These are phyloP conservation scores for Trichoderma aggressivum DNA, from an alignment of 2,329 filamentous ascomycete species.

Conservation along the genomic window DNA sequence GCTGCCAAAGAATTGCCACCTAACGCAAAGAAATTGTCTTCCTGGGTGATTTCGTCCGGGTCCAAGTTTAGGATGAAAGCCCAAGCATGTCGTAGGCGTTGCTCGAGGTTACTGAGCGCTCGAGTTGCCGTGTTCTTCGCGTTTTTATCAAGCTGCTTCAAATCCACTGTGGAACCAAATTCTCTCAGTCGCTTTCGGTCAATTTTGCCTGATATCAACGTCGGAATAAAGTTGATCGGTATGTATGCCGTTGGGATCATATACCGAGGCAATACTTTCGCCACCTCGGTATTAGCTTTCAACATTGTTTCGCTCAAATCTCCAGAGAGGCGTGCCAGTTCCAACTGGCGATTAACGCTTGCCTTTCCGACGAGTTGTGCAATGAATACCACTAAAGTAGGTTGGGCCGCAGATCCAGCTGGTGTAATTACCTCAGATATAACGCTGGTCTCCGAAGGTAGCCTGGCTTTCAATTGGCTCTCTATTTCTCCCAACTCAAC, in stretches of 20 bases:
- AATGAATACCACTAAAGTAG: background rate
- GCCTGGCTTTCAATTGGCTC: constrained; percentile 22
- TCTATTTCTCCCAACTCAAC: constrained; percentile 26
- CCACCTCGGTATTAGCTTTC: background rate
- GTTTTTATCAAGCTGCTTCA: background rate
- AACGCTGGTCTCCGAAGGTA: constrained; percentile 38
- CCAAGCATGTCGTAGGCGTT: background rate
- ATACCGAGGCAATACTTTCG: background rate
- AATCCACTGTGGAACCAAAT: background rate
- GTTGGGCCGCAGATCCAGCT: background rate
- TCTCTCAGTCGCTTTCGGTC: background rate
- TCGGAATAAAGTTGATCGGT: background rate
- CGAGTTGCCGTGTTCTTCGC: constrained; percentile 22
- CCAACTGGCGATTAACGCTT: background rate
- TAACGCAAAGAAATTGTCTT: constrained; percentile 40
- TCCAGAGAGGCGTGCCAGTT: too few species aligned
- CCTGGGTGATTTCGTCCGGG: constrained; percentile 24
- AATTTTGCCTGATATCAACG: background rate
- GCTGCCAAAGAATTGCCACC: constrained; percentile 45
- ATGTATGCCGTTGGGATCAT: constrained; percentile 2
- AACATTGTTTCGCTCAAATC: background rate
- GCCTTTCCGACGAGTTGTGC: background rate
- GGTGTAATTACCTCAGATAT: constrained; percentile 37
- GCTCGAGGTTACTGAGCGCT: background rate
- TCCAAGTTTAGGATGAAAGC: background rate